These are phyloP conservation scores for Falciphora oryzae DNA, from an alignment of 2,329 filamentous ascomycete species.

Conservation along the genomic window DNA sequence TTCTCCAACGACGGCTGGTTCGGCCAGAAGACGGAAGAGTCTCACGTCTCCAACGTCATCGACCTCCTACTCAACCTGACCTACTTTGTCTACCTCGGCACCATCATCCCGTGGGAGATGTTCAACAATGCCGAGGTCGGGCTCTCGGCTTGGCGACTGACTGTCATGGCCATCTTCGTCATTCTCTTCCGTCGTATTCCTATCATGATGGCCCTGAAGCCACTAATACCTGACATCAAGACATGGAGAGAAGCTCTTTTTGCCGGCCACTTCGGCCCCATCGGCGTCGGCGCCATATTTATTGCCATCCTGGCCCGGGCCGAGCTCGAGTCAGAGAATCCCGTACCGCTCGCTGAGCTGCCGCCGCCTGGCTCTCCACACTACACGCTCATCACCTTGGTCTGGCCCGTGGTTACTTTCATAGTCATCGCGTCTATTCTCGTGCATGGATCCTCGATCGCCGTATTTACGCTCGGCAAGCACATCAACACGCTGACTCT, in stretches of 20 bases:
- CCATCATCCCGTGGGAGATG: constrained; percentile 93
- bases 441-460: constrained; percentile 95
- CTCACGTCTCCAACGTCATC: constrained; percentile 98
- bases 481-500: constrained; percentile 94
- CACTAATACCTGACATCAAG: constrained; percentile 92
- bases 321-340: constrained; percentile 73
- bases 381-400: constrained; percentile 70
- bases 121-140: constrained; percentile 74
- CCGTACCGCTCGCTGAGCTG: constrained; percentile 64
- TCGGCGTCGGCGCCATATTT: constrained; percentile 95
- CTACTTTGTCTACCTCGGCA: constrained; percentile 96
- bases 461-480: constrained; percentile 95
- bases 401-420: constrained; percentile 95
- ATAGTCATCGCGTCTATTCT: constrained; percentile 91
- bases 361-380: constrained; percentile 50
- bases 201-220: constrained; percentile 87
- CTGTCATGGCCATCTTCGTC: constrained; percentile 90
- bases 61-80: constrained; percentile 93
- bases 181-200: constrained; percentile 94
- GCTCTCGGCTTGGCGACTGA: constrained; percentile 78
- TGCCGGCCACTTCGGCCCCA: constrained; percentile 94
- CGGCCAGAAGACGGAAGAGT: constrained; percentile 94
- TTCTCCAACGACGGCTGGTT: constrained; percentile 99
- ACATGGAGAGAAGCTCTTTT: constrained; percentile 97
- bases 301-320: constrained; percentile 87